Evolutionary conservation across 805 yeast genomes (phyloP), one percentile per base, ranked within the genome.

Genomic region (Candida odintsovae): DNA sequence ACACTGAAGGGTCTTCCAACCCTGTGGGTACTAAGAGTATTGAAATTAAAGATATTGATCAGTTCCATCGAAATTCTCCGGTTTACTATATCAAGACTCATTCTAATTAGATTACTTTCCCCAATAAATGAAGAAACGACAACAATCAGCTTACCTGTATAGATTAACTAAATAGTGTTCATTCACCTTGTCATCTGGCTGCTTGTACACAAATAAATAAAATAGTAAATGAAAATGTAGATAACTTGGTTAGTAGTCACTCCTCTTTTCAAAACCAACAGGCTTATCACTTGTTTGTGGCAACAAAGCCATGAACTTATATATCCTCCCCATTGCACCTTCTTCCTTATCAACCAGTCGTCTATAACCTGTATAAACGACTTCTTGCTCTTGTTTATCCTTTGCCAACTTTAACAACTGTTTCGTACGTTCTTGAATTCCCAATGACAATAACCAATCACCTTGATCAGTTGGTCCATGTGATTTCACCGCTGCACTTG

Each of bases 391-490:
- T 19, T 66, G 67, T 38, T 70, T 58, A 25, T 63, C 59, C 6
- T 58, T 55, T 35, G 71, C 74, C 9, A 64, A 58, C 39, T 75
- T 68, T 11, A 77, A 69, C 33, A 86, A 65, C 56, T 78, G 83
- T 45, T 79, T 77, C 7, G 83, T 78, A 25, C 95, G 69, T 49
- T 80, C 77, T 0, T 83, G 88, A 29, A 88, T 78, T 0, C 96
- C 96, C 73, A 86, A 67, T 35, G 75, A 73, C 54, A 84, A 83
- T 19, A 88, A 70, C 82, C 89, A 88, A 58, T 83, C 87, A 7
- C 89, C 92, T 59, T 88, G 96, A 38, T 80, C 81, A 1, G 72
- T 75, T 1, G 89, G 86, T 0, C 88, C 90, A 49, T 68, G 70
- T 5, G 62, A 66, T 13, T 59, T 50, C 43, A 70, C 58, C 0